phyloP scores from a whole-genome alignment of 352 stramenopile species.

The Peronospora belbahrii region DNA sequence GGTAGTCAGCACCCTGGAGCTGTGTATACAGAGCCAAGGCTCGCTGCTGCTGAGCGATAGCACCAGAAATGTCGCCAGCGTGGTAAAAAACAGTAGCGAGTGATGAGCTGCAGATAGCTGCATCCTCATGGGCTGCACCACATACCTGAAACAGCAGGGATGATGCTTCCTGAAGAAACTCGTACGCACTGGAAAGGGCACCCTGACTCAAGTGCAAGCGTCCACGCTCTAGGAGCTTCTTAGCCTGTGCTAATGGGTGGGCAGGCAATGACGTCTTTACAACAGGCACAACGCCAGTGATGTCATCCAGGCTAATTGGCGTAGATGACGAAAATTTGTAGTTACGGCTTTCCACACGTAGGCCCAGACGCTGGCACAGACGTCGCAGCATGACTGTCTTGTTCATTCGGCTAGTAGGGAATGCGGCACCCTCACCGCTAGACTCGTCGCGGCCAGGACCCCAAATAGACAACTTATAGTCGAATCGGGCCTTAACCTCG shows the following conservation, averaged over 20 bases:
- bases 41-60: conserved; percentile 85
- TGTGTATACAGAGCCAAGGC: conserved; percentile 89
- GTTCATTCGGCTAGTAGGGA: conserved; percentile 47
- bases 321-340: conserved; percentile 75
- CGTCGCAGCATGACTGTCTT: conserved; percentile 85
- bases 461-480: conserved; percentile 75
- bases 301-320: conserved; percentile 87
- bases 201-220: conserved; percentile 74
- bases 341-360: conserved; percentile 84
- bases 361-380: conserved; percentile 89
- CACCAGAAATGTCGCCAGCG: conserved; percentile 81
- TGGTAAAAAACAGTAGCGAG: conserved; percentile 91
- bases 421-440: conserved; percentile 3
- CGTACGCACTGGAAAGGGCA: conserved; percentile 69
- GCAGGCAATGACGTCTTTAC: conserved; percentile 88
- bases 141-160: conserved; percentile 91
- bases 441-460: conserved; percentile 19
- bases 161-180: conserved; percentile 87
- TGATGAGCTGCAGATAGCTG: conserved; percentile 88
- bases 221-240: conserved; percentile 84
- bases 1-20: conserved; percentile 89
- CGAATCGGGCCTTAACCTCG: conserved; percentile 69
- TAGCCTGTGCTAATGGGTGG: conserved; percentile 67
- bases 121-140: conserved; percentile 88
- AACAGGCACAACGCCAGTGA: conserved; percentile 90